Percentiles rank a stretch among this genome's conserved stretches.
phyloP scores from a whole-genome alignment of 202 grass and related monocot species.

The Panicum hallii region DNA sequence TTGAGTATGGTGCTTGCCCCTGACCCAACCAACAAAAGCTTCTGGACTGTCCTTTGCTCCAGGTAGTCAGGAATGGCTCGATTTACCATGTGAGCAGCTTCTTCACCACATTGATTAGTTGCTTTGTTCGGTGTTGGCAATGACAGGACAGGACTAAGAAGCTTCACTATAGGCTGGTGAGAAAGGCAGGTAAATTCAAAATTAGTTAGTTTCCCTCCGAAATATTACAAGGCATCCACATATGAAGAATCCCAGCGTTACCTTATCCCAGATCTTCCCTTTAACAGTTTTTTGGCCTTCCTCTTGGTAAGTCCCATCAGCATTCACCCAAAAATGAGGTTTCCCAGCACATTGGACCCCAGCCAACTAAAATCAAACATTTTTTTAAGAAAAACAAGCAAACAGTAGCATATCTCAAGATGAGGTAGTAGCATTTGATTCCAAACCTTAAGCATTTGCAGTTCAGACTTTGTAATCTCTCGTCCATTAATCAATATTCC shows the following conservation, averaged over 20 bases:
- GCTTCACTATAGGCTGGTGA: constrained; percentile 88
- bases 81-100: constrained; percentile 49
- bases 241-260: constrained; percentile 46
- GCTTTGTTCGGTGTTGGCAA: constrained; percentile 77
- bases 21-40: constrained; percentile 84
- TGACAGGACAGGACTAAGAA: constrained; percentile 90
- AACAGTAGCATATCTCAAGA: not conserved
- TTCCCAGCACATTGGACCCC: constrained; percentile 96
- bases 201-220: constrained; percentile 22
- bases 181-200: constrained; percentile 29
- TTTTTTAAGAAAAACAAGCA: not conserved
- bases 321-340: constrained; percentile 97
- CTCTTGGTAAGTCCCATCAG: constrained; percentile 96
- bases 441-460: constrained; percentile 92
- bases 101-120: constrained; percentile 59
- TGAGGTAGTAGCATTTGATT: constrained; percentile 19
- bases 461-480: constrained; percentile 96
- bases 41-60: constrained; percentile 69
- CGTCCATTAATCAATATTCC: constrained; percentile 93
- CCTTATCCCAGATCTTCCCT: constrained; percentile 97
- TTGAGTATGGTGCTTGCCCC: constrained; percentile 95
- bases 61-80: constrained; percentile 67
- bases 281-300: constrained; percentile 97
- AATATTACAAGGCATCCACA: constrained; percentile 18
- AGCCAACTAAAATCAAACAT: constrained; percentile 72